Evolutionary conservation across 495 filamentous ascomycete genomes (phyloP).

Genomic region (Penicillium simplicissimum): DNA sequence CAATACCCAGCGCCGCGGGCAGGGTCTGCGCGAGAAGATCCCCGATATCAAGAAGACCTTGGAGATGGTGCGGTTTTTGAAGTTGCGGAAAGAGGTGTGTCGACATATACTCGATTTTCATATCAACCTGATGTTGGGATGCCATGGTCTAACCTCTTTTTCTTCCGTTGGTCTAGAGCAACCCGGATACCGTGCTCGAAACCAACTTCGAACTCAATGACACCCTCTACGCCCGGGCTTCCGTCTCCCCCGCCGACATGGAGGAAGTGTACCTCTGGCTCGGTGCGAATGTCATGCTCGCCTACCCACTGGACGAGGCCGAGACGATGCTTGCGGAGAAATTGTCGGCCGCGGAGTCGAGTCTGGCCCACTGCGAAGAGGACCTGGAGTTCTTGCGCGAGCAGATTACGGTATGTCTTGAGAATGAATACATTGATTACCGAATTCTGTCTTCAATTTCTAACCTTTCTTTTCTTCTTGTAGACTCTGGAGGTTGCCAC

Average conservation of each 20-base stretch:
- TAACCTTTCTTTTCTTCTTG: conserved; percentile 1
- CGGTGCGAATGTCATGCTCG: conserved; percentile 96
- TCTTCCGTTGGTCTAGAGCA: conserved; percentile 14
- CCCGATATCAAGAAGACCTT: conserved; percentile 98
- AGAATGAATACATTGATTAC: not conserved
- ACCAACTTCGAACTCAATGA: conserved; percentile 96
- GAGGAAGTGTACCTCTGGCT: conserved; percentile 98
- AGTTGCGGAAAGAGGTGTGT: conserved; percentile 43
- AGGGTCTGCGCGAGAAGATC: conserved; percentile 87
- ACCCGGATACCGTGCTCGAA: conserved; percentile 55
- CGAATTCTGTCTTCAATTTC: not conserved
- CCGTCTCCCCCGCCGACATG: conserved; percentile 74
- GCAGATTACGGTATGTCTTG: conserved; percentile 80
- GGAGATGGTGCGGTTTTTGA: conserved; percentile 85
- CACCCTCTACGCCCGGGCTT: conserved; percentile 88
- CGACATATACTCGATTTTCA: not conserved
- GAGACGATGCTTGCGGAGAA: conserved; percentile 76
- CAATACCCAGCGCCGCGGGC: conserved; percentile 81
- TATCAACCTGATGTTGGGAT: not conserved
- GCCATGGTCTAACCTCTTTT: not conserved
- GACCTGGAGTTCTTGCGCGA: conserved; percentile 94
- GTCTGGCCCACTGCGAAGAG: conserved; percentile 84
- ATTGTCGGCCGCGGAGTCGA: conserved; percentile 74
- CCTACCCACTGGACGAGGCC: conserved; percentile 89
- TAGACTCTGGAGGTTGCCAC: conserved; percentile 96